Conservation (phyloP, 768 basidiomycete genomes). For the Lactarius indigo region DNA sequence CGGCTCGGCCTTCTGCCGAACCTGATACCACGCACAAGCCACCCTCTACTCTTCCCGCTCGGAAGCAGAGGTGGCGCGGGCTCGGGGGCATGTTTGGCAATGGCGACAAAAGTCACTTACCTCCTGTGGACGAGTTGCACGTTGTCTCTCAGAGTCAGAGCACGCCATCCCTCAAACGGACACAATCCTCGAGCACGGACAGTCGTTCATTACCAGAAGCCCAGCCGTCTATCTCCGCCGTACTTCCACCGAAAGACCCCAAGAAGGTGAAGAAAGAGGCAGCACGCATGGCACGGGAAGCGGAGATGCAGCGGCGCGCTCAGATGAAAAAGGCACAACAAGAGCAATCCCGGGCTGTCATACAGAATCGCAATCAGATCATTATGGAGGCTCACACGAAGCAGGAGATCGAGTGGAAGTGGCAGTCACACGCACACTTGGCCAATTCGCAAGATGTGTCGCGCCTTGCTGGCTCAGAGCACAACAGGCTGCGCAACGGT, state of each 20-base stretch:
- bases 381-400: slow-evolving; percentile 51
- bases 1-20: slow-evolving; percentile 40
- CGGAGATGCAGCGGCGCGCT: slow-evolving; percentile 79
- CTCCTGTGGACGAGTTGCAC: slow-evolving; percentile 71
- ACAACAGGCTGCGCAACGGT: slow-evolving; percentile 44
- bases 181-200: slow-evolving; percentile 71
- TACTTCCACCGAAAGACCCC: slow-evolving; percentile 47
- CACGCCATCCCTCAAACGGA: slow-evolving; percentile 69
- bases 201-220: slow-evolving; percentile 60
- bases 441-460: slow-evolving; percentile 30
- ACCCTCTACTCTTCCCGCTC: slow-evolving; percentile 54
- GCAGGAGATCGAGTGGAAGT: slow-evolving; percentile 63
- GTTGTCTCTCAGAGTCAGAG: slow-evolving; percentile 41
- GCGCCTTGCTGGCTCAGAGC: slow-evolving; percentile 26
- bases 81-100: slow-evolving; percentile 63
- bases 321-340: slow-evolving; percentile 69
- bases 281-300: slow-evolving; percentile 71
- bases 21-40: slow-evolving; percentile 46
- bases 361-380: slow-evolving; percentile 82
- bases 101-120: slow-evolving; percentile 64
- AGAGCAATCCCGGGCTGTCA: slow-evolving; percentile 89
- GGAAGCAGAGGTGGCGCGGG: slow-evolving; percentile 70
- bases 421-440: slow-evolving; percentile 36
- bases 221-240: slow-evolving; percentile 39
- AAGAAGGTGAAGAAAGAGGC: slow-evolving; percentile 83